Percentiles rank a stretch among this genome's conserved stretches.
Evolutionary conservation across 352 stramenopile species (phyloP).

Genomic region (Phytophthora pini): DNA sequence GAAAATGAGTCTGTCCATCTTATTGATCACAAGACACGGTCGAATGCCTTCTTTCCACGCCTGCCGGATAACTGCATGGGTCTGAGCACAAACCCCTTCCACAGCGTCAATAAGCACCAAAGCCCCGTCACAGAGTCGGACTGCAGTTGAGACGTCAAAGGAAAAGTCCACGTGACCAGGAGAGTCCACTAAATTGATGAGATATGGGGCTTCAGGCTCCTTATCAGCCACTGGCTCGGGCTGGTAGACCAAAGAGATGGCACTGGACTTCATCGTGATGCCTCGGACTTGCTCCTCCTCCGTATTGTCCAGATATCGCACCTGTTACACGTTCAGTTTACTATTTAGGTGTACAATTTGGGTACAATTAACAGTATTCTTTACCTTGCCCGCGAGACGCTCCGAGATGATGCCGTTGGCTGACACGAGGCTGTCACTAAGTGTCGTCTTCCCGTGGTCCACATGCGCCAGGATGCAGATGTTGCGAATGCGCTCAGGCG

Average conservation of each 20-base stretch:
- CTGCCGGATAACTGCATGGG: conserved; percentile 90
- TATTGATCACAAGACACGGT: conserved; percentile 97
- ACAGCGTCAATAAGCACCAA: conserved; percentile 96
- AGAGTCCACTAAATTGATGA: conserved; percentile 97
- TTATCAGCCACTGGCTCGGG: conserved; percentile 44
- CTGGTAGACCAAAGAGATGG: conserved; percentile 94
- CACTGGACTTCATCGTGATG: conserved; percentile 98
- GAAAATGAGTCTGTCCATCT: conserved; percentile 96
- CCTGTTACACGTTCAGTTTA: conserved; percentile 38
- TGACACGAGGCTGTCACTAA: conserved; percentile 96
- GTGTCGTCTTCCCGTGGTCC: conserved; percentile 93
- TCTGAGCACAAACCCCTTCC: conserved; percentile 96
- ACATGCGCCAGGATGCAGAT: conserved; percentile 97
- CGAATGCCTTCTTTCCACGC: conserved; percentile 94
- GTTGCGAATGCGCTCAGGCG: conserved; percentile 89
- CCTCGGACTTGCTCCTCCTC: conserved; percentile 95
- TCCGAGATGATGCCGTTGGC: conserved; percentile 98
- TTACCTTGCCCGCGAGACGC: conserved; percentile 93
- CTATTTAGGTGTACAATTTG: conserved; percentile 9
- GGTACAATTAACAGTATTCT: conserved; percentile 1
- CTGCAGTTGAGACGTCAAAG: conserved; percentile 95
- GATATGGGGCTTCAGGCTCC: conserved; percentile 61
- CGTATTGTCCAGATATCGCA: conserved; percentile 96
- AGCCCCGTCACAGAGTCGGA: conserved; percentile 94
- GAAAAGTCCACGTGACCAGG: conserved; percentile 97